Percentiles rank a stretch among this genome's conserved stretches.
These are phyloP conservation scores for Cordyceps pruinosa DNA, from an alignment of 2,329 filamentous ascomycete species.

Conservation along the genomic window DNA sequence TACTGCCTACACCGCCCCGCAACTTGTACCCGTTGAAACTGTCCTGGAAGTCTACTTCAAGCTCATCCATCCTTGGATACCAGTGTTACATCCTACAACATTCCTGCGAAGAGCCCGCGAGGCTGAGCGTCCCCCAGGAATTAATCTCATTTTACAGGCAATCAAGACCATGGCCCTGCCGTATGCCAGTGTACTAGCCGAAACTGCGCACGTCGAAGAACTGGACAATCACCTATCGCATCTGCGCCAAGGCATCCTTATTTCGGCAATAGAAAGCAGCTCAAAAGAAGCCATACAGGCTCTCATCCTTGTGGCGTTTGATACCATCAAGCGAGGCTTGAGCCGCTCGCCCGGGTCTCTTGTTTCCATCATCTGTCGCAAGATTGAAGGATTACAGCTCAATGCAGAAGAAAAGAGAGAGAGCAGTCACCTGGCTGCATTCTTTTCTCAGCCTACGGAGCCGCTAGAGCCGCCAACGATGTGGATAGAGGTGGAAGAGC, in stretches of 20 bases:
- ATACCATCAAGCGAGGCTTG: slow-evolving; percentile 12
- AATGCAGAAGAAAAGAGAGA: slow-evolving; percentile 4
- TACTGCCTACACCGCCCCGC: slow-evolving; percentile 12
- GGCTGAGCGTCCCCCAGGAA: neutral
- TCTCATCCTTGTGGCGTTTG: slow-evolving; percentile 10
- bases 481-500: slow-evolving; percentile 33
- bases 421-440: neutral
- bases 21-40: slow-evolving; percentile 26
- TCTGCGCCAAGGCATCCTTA: slow-evolving; percentile 1
- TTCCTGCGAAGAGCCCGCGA: slow-evolving; percentile 9
- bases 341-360: slow-evolving; percentile 13
- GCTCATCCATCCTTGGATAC: slow-evolving; percentile 33
- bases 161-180: slow-evolving; percentile 10
- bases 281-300: slow-evolving; percentile 14
- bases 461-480: slow-evolving; percentile 12
- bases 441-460: neutral
- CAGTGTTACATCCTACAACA: slow-evolving; percentile 17
- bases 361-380: slow-evolving; percentile 10
- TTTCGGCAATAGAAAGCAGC: slow-evolving; percentile 6
- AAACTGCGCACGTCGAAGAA: neutral
- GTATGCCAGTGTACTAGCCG: neutral
- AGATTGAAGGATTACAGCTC: slow-evolving; percentile 12
- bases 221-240: neutral
- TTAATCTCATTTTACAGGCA: slow-evolving; percentile 5
- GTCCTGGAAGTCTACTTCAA: slow-evolving; percentile 30